Evolutionary conservation across 2,329 filamentous ascomycete genomes (phyloP), one percentile per base, ranked within the genome.

Genomic region (Cladophialophora bantiana): DNA sequence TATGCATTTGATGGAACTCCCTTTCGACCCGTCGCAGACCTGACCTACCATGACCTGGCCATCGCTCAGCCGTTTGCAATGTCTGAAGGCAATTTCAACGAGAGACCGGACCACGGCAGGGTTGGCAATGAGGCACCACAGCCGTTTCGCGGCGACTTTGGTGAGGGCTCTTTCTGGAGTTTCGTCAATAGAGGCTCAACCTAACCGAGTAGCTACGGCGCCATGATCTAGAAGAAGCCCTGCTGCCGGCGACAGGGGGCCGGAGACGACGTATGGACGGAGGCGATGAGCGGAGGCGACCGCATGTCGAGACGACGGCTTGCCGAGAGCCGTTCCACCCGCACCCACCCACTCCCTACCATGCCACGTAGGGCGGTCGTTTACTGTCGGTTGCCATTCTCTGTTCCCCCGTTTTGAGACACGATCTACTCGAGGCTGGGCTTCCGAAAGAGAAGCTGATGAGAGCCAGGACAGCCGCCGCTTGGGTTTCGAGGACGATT

Each of bases 81-180:
- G 32, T 40, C 59, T 2, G 59, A 61, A 20, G 59, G 53, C 31
- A 34, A 35, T 18, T 61, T 61, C 48, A 40, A 35, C n/a, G 55
- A 15, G 1, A 45, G 35, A 26, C 26, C 18, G 10, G 59, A 9
- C 13, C 31, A 15, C 12, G 20, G 42, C 32, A 35, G 32, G n/a
- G 31, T 54, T 32, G 35, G 9, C 34, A 61, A 2, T 34, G 57
- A 59, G 57, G 45, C 35, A 45, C 48, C 59, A 13, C 59, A 61
- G 45, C 59, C 40, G 20, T 61, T 61, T 48, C 59, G 59, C 13
- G 59, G 59, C 10, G 59, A 61, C 18, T 61, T 61, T 32, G 45
- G 59, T 32, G 59, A 61, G 34, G 59, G 59, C 34, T 61, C 59
- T 12, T 61, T 61, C 42, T 61, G 59, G 59, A 61, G 18, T 52